Conservation (phyloP, 2,329 filamentous ascomycete species). For the Stagonosporopsis chrysanthemi region DNA sequence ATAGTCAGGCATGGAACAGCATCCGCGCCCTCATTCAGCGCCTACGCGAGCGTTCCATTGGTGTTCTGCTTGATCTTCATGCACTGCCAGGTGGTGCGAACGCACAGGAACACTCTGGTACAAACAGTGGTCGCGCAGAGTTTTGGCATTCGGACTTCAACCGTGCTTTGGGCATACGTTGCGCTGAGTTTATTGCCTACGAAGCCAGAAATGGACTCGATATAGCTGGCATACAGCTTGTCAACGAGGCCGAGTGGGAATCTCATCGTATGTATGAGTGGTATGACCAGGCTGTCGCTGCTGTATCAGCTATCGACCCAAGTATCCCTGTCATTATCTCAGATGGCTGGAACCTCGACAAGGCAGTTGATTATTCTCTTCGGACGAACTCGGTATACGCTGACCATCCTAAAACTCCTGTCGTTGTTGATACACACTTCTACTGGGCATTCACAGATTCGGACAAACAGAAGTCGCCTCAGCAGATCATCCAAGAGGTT, state of each 20-base stretch:
- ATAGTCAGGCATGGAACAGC: constrained; percentile 61
- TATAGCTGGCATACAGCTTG: constrained; percentile 64
- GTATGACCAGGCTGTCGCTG: constrained; percentile 61
- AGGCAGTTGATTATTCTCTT: constrained; percentile 56
- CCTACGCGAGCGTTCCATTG: constrained; percentile 59
- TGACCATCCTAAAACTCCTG: constrained; percentile 51
- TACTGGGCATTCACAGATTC: constrained; percentile 66
- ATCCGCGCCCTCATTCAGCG: constrained; percentile 58
- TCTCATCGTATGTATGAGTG: constrained; percentile 63
- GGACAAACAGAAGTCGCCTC: constrained; percentile 60
- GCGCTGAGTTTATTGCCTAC: constrained; percentile 59
- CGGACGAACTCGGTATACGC: constrained; percentile 49
- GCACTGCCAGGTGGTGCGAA: constrained; percentile 67
- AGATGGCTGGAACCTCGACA: constrained; percentile 63
- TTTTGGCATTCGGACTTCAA: constrained; percentile 59
- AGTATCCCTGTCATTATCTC: constrained; percentile 64
- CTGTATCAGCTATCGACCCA: constrained; percentile 57
- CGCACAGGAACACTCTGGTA: constrained; percentile 63
- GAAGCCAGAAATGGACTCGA: constrained; percentile 54
- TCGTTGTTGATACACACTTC: constrained; percentile 66
- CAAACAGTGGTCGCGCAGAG: constrained; percentile 59
- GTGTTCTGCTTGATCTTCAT: constrained; percentile 66
- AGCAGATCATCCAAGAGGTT: constrained; percentile 60
- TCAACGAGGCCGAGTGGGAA: constrained; percentile 63
- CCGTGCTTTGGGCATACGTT: constrained; percentile 56